Evolutionary conservation across 75 land plant species (phyloP).

Genomic region (Cunninghamia lanceolata): DNA sequence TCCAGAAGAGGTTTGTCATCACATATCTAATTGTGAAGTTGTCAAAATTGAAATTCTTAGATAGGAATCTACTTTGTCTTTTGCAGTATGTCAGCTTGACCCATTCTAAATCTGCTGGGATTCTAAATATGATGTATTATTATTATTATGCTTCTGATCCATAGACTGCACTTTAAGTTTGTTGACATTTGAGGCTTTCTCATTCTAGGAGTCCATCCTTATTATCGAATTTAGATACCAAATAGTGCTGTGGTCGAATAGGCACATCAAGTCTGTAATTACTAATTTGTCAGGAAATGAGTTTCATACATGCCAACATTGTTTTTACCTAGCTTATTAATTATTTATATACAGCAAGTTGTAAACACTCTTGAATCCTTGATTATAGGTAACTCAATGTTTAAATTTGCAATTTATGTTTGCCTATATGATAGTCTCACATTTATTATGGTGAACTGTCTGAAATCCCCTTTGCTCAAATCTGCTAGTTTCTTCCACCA

Average conservation of each 20-base stretch:
- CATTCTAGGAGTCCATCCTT: background rate
- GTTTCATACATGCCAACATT: background rate
- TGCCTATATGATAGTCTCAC: background rate
- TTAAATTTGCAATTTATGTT: background rate
- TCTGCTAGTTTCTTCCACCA: background rate
- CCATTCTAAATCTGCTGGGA: background rate
- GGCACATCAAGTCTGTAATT: background rate
- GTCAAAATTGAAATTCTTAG: background rate
- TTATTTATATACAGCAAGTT: background rate
- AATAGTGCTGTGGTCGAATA: background rate
- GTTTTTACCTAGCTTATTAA: background rate
- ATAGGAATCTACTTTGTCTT: background rate
- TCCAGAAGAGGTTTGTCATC: conserved; percentile 85
- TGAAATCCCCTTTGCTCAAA: background rate
- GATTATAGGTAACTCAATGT: background rate
- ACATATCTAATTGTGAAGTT: background rate
- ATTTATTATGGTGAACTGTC: background rate
- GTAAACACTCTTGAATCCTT: background rate
- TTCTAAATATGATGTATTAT: too few relatives aligned
- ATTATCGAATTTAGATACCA: background rate
- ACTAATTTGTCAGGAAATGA: background rate
- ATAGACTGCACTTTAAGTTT: background rate
- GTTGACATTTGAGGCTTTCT: background rate
- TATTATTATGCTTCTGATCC: background rate
- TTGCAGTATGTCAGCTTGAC: background rate